Percentiles rank a stretch among this genome's conserved stretches.
Evolutionary conservation across 257 asterid species (phyloP).

Genomic region (Solanum sejunctum): DNA sequence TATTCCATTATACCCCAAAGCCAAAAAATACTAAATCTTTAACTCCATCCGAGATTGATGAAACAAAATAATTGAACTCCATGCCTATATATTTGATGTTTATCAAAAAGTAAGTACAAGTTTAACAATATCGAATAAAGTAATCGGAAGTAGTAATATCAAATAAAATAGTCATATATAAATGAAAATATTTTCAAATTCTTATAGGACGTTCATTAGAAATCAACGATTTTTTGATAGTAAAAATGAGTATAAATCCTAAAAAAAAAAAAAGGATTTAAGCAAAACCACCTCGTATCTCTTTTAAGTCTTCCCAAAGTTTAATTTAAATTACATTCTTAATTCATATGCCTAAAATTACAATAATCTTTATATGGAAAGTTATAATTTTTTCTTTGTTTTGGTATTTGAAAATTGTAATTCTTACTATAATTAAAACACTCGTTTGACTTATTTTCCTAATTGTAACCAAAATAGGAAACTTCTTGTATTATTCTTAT

Average conservation of each 20-base stretch:
- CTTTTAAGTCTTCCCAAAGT: neutral
- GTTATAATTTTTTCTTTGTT: neutral
- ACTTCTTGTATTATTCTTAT: neutral
- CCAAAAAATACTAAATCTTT: too few species aligned
- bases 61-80: too few species aligned
- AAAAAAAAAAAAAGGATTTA: too few species aligned
- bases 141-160: neutral
- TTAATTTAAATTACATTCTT: neutral
- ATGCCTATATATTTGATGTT: too few species aligned
- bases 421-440: neutral
- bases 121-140: neutral
- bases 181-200: too few species aligned
- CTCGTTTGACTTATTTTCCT: neutral
- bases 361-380: neutral
- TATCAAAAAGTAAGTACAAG: too few species aligned
- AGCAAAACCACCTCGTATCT: too few species aligned
- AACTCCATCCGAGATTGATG: too few species aligned
- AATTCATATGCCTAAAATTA: neutral
- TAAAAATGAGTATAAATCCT: neutral
- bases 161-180: too few species aligned
- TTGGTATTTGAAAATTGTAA: neutral
- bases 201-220: neutral
- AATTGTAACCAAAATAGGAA: neutral
- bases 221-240: neutral
- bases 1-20: too few species aligned